Conservation (phyloP, 257 asterid species). For the Nicotiana undulata region DNA sequence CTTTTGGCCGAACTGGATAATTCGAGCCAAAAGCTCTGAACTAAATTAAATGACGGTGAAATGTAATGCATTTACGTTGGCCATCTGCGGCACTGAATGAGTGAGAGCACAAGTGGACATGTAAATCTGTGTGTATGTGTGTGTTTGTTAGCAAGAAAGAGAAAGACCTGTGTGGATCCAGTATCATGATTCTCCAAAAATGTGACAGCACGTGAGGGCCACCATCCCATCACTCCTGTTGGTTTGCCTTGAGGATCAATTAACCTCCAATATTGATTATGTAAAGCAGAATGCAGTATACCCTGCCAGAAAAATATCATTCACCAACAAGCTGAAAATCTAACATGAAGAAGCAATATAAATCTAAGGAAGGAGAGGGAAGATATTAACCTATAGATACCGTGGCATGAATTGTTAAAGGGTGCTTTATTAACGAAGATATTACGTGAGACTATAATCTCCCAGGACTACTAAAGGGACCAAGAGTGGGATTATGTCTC, state of each 20-base stretch:
- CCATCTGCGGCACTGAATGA: background rate
- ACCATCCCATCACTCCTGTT: conserved; percentile 64
- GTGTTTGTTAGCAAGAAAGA: background rate
- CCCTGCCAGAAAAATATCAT: conserved; percentile 21
- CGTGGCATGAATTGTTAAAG: background rate
- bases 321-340: background rate
- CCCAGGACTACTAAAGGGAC: background rate
- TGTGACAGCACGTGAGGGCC: conserved; percentile 63
- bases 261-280: conserved; percentile 44
- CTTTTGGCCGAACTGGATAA: background rate
- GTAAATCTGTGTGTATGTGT: background rate
- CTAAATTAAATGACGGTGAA: background rate
- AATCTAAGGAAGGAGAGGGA: background rate
- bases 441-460: background rate
- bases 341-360: background rate
- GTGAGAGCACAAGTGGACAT: background rate
- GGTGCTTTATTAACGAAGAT: background rate
- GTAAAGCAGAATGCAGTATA: conserved; percentile 37
- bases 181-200: conserved; percentile 62
- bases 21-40: background rate
- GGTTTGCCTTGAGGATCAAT: conserved; percentile 57
- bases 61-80: background rate
- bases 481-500: too few species aligned
- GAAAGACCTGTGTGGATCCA: conserved; percentile 51
- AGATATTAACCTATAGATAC: background rate